phyloP scores from a whole-genome alignment of 345 rosid species.

The Excoecaria agallocha region DNA sequence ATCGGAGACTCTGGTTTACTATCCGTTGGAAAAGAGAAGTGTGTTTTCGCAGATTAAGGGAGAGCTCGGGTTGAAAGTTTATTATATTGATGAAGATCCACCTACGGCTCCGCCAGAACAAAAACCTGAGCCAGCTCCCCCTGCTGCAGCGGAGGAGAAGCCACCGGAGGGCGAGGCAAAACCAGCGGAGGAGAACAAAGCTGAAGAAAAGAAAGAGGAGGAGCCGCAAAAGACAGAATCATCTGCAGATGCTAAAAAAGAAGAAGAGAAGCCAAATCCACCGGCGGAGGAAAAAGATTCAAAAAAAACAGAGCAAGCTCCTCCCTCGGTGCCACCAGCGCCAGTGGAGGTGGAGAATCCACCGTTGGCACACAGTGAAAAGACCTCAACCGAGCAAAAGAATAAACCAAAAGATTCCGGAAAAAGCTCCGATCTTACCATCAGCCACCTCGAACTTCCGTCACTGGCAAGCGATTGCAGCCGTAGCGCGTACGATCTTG shows the following conservation, averaged over 20 bases:
- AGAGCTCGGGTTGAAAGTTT: conserved; percentile 73
- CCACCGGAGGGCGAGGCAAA: conserved; percentile 18
- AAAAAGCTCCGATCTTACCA: conserved; percentile 34
- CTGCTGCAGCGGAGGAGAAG: conserved; percentile 27
- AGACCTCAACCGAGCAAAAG: conserved; percentile 27
- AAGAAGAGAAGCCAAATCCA: conserved; percentile 35
- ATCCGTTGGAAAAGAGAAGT: conserved; percentile 82
- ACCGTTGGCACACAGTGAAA: conserved; percentile 46
- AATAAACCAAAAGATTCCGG: conserved; percentile 24
- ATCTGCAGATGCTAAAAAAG: conserved; percentile 26
- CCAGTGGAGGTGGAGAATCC: conserved; percentile 38
- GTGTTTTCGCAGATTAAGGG: conserved; percentile 88
- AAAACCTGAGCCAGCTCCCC: not conserved
- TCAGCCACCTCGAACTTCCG: conserved; percentile 51
- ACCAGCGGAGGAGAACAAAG: conserved; percentile 27
- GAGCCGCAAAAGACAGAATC: conserved; percentile 24
- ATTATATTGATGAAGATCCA: conserved; percentile 58
- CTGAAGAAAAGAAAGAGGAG: conserved; percentile 33
- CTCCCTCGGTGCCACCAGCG: conserved; percentile 20
- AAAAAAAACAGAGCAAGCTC: conserved; percentile 13
- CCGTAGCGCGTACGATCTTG: conserved; percentile 69
- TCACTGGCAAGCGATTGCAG: conserved; percentile 50
- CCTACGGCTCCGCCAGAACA: conserved; percentile 35
- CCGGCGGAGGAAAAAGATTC: conserved; percentile 28
- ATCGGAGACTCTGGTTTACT: conserved; percentile 65